Conservation (phyloP, 2,329 filamentous ascomycete species). For the Colletotrichum falcatum region DNA sequence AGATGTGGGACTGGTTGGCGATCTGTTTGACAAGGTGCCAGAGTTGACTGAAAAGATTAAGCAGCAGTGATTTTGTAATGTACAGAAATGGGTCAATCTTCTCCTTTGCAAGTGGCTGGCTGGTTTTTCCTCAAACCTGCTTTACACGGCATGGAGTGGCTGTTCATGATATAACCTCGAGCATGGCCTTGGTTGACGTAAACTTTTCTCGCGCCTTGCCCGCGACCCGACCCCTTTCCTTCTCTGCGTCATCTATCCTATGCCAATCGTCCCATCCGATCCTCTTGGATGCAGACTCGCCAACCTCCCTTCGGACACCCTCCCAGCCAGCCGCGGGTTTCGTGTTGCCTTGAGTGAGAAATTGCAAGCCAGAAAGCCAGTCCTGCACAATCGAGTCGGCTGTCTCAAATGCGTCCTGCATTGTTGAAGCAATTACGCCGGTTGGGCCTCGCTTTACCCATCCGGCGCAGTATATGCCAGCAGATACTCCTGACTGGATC, state of each 20-base stretch:
- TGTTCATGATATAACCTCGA: slow-evolving; percentile 59
- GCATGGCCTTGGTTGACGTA: slow-evolving; percentile 68
- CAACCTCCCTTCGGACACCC: slow-evolving; percentile 72
- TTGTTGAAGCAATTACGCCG: slow-evolving; percentile 94
- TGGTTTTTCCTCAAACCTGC: not conserved
- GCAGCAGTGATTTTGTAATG: slow-evolving; percentile 42
- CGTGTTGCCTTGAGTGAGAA: slow-evolving; percentile 49
- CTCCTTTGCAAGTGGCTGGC: slow-evolving; percentile 8
- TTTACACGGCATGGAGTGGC: slow-evolving; percentile 38
- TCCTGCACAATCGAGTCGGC: slow-evolving; percentile 87
- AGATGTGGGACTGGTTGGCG: slow-evolving; percentile 93
- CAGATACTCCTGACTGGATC: slow-evolving; percentile 60
- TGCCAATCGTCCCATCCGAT: slow-evolving; percentile 89
- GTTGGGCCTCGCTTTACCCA: slow-evolving; percentile 97
- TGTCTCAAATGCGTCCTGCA: slow-evolving; percentile 93
- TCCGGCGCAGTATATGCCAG: slow-evolving; percentile 90
- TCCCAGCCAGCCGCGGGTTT: slow-evolving; percentile 74
- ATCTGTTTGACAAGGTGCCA: slow-evolving; percentile 95
- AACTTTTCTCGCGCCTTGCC: slow-evolving; percentile 87
- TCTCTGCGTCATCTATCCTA: slow-evolving; percentile 85
- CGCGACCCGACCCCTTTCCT: slow-evolving; percentile 68
- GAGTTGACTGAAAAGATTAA: slow-evolving; percentile 97
- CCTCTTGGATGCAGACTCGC: slow-evolving; percentile 64
- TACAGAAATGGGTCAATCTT: not conserved
- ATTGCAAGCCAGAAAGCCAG: slow-evolving; percentile 65